phyloP scores from a whole-genome alignment of 345 rosid species.

The Trapa incisa region DNA sequence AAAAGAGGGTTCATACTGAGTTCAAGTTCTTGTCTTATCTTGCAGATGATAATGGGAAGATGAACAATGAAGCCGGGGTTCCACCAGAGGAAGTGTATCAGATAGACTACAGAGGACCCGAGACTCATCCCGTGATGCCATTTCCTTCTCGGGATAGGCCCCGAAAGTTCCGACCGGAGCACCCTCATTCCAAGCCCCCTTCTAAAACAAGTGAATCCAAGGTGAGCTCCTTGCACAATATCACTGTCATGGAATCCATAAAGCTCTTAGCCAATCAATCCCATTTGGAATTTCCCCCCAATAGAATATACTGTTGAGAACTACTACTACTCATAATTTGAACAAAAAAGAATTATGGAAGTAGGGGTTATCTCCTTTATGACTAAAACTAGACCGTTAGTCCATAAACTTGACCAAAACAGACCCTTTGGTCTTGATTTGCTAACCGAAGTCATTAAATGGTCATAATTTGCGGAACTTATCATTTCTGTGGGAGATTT shows the following conservation, averaged over 20 bases:
- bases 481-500: no score
- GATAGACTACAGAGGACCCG: slow-evolving; percentile 3
- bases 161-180: background rate
- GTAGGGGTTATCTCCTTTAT: no score
- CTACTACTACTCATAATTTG: no score
- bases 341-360: no score
- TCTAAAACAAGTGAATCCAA: background rate
- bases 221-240: background rate
- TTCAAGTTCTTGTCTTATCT: background rate
- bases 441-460: no score
- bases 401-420: no score
- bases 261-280: no score
- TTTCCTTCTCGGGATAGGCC: background rate
- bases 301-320: no score
- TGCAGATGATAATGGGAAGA: background rate
- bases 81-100: background rate
- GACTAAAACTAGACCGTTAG: no score
- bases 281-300: no score
- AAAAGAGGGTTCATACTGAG: background rate
- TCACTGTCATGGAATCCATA: background rate
- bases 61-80: background rate
- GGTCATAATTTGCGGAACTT: no score
- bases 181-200: background rate
- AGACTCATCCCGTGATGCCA: background rate
- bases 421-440: no score